Conservation (phyloP, 2,329 filamentous ascomycete species). For the Fusarium concolor region DNA sequence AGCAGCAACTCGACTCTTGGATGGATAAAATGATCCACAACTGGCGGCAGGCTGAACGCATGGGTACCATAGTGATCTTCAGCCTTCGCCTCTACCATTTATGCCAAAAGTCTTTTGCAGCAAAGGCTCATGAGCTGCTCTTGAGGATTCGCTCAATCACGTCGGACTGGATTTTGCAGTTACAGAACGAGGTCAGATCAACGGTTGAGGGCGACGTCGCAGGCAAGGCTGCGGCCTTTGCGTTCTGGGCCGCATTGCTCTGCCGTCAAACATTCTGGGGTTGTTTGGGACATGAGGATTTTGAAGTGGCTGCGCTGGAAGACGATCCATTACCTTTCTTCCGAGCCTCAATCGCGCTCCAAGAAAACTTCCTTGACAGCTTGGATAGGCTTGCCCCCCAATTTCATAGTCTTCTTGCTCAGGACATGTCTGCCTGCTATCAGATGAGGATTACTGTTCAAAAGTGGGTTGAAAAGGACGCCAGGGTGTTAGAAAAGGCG, state of each 20-base stretch:
- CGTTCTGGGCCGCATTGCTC: constrained; percentile 66
- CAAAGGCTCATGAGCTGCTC: constrained; percentile 52
- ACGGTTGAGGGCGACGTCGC: constrained; percentile 53
- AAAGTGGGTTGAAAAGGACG: background rate
- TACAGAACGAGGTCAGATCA: constrained; percentile 59
- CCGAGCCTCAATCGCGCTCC: constrained; percentile 43
- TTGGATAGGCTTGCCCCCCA: constrained; percentile 16
- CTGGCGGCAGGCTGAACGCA: constrained; percentile 68
- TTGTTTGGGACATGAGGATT: background rate
- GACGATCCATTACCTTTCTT: constrained; percentile 37
- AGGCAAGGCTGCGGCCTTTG: constrained; percentile 52
- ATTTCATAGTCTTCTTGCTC: constrained; percentile 27
- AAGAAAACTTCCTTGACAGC: constrained; percentile 43
- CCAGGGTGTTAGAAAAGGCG: constrained; percentile 45
- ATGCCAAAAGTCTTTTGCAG: constrained; percentile 4
- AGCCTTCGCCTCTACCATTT: constrained; percentile 54
- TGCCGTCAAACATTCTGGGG: constrained; percentile 58
- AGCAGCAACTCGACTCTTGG: constrained; percentile 58
- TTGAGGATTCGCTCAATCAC: constrained; percentile 56
- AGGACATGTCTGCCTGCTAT: constrained; percentile 36
- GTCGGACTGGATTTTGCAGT: constrained; percentile 60
- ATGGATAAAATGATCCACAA: constrained; percentile 62
- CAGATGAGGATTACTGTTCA: constrained; percentile 2
- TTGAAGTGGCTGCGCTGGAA: fast-evolving
- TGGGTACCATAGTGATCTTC: constrained; percentile 68